A percentile compares a stretch with the other conserved stretches of the same genome.
Evolutionary conservation across 352 stramenopile genomes (phyloP).

Genomic region (Blastocystis sp.): DNA sequence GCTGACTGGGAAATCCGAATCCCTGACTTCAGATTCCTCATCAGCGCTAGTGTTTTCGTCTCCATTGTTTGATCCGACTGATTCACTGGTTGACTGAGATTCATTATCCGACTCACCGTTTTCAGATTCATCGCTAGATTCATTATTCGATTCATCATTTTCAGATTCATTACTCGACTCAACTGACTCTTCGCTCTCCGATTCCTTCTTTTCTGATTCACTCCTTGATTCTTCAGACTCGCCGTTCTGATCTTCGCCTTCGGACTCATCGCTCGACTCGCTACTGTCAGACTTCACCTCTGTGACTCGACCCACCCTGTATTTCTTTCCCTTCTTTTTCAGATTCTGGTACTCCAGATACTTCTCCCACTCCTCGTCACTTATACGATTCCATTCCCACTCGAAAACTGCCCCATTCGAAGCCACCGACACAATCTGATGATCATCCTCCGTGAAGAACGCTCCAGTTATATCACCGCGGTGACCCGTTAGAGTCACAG

Average conservation of each 20-base stretch:
- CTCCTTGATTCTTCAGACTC: not conserved
- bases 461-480: constrained; percentile 76
- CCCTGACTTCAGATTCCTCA: not conserved
- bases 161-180: not conserved
- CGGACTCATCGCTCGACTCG: not conserved
- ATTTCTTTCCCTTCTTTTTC: constrained; percentile 6
- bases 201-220: constrained; percentile 26
- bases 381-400: constrained; percentile 71
- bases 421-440: constrained; percentile 77
- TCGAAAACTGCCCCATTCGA: constrained; percentile 78
- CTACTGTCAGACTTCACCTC: not conserved
- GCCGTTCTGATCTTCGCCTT: constrained; percentile 20
- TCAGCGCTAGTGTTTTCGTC: constrained; percentile 55
- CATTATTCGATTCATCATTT: constrained; percentile 60
- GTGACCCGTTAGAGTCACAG: constrained; percentile 79
- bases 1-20: not conserved
- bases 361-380: not conserved
- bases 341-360: not conserved
- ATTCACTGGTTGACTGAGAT: not conserved
- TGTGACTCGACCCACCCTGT: not conserved
- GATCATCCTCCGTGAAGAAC: constrained; percentile 76
- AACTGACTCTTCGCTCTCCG: not conserved
- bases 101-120: constrained; percentile 66
- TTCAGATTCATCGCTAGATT: constrained; percentile 65
- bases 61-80: constrained; percentile 42